These are phyloP conservation scores for Pleurotus cornucopiae DNA, from an alignment of 768 basidiomycete genomes.

Conservation along the genomic window DNA sequence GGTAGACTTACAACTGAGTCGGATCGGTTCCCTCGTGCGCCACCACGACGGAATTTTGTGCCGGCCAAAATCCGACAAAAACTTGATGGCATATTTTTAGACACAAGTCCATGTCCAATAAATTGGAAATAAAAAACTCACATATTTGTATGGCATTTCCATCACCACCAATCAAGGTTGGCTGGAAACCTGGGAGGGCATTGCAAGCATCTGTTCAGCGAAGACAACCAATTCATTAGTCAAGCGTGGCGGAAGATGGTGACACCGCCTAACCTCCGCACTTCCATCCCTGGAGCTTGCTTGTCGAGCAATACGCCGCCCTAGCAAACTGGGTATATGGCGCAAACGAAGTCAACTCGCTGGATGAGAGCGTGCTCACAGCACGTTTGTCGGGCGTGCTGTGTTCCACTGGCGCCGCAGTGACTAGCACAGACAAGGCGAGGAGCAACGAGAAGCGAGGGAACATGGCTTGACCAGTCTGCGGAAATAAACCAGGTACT, in stretches of 20 bases:
- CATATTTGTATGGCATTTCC: constrained; percentile 45
- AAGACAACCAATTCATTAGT: not conserved
- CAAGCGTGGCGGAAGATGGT: not conserved
- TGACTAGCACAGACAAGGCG: not conserved
- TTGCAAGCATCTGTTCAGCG: constrained; percentile 31
- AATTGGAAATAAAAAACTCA: constrained; percentile 17
- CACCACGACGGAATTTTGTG: constrained; percentile 48
- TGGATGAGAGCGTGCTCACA: constrained; percentile 21
- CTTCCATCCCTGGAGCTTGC: constrained; percentile 31
- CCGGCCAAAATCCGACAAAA: constrained; percentile 55
- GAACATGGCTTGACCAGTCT: not conserved
- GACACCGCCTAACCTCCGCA: constrained; percentile 37
- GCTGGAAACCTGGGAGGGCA: constrained; percentile 34
- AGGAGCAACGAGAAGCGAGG: not conserved
- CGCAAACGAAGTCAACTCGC: constrained; percentile 30
- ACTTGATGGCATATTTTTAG: constrained; percentile 23
- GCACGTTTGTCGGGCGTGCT: not conserved
- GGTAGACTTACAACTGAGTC: constrained; percentile 37
- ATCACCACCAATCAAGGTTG: constrained; percentile 45
- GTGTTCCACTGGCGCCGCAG: constrained; percentile 1
- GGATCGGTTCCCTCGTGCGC: constrained; percentile 63
- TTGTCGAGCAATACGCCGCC: constrained; percentile 48
- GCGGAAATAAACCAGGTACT: not conserved
- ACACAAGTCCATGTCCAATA: not conserved
- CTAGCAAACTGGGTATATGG: constrained; percentile 51